Base-by-base conservation (phyloP, 352 stramenopile genomes). In the Globisporangium takayamanum region DNA sequence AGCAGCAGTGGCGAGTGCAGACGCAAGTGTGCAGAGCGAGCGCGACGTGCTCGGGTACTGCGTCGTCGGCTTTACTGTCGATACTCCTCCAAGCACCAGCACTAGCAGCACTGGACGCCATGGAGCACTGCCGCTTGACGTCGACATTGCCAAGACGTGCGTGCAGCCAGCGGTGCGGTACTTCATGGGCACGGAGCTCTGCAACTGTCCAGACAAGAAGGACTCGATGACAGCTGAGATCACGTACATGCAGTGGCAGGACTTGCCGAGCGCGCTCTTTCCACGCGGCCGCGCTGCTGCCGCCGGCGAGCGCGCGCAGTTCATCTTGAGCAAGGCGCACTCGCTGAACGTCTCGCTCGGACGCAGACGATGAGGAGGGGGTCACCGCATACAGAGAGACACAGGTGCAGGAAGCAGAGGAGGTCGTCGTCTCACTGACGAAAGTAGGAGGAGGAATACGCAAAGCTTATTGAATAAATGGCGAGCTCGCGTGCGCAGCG, bases 171-270 rank as follows among this genome's bases (percentile, higher is more conserved):
- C 82, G 11, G 78, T 81, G 4, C 72, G 80, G 39, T 95, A 94
- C 50, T 95, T 95, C 53, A 71, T 84, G 14, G 86, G 80, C 2
- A 95, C 86, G 10, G 83, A 94, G 59, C 62, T 95, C 12, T 59
- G 68, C 39, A 74, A 68, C 25, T 82, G 70, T 15, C 28, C 64
- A 2, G 80, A 93, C 55, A 79, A 76, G 75, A 87, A 68, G 62
- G 49, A 51, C 52, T 72, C 59, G 52, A 93, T 91, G 84, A 56
- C 75, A 6, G 80, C 71, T 2, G 68, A 74, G 25, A 85, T 95
- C 30, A 60, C 57, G 10, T 90, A 88, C 55, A 47, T 60, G n/a
- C 69, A 68, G 37, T 95, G 86, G 86, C 78, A 88, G 36, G 67
- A 88, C 18, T 62, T 95, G 28, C 86, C 86, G 16, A 62, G 80